Evolutionary conservation across 2,329 filamentous ascomycete genomes (phyloP).

Genomic region (Pseudogymnoascus sp.): DNA sequence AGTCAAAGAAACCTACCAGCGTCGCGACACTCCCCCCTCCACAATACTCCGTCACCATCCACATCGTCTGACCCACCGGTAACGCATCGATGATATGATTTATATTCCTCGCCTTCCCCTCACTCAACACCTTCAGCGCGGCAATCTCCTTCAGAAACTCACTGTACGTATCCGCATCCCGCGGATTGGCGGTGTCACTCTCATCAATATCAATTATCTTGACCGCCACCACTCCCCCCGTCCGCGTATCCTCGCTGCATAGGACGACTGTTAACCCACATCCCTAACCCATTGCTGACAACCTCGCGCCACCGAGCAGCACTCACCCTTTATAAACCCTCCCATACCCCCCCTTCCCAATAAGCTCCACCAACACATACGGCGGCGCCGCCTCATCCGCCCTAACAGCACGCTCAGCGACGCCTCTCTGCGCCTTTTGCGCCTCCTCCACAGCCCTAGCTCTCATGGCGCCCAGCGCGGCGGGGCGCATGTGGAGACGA

Average conservation of each 20-base stretch:
- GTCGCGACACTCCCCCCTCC: conserved; percentile 76
- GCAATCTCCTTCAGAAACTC: conserved; percentile 64
- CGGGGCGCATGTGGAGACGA: conserved; percentile 35
- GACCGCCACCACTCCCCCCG: conserved; percentile 53
- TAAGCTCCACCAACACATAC: conserved; percentile 62
- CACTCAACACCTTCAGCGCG: conserved; percentile 64
- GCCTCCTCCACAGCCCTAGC: conserved; percentile 62
- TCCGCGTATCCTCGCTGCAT: conserved; percentile 21
- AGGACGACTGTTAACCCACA: background rate
- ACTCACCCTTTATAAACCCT: conserved; percentile 60
- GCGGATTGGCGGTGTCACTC: conserved; percentile 58
- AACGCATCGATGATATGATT: conserved; percentile 76
- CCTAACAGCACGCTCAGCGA: conserved; percentile 54
- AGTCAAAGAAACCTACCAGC: conserved; percentile 42
- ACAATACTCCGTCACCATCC: conserved; percentile 84
- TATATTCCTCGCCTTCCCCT: conserved; percentile 69
- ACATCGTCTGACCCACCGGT: conserved; percentile 70
- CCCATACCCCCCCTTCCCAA: conserved; percentile 68
- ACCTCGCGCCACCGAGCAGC: background rate
- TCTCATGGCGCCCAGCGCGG: conserved; percentile 42
- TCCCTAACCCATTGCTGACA: background rate
- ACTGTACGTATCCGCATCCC: conserved; percentile 58
- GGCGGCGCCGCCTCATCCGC: conserved; percentile 53
- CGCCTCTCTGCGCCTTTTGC: conserved; percentile 58
- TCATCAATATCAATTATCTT: conserved; percentile 84